phyloP scores from a whole-genome alignment of 2,329 filamentous ascomycete species.

The Trichoderma semiorbis region DNA sequence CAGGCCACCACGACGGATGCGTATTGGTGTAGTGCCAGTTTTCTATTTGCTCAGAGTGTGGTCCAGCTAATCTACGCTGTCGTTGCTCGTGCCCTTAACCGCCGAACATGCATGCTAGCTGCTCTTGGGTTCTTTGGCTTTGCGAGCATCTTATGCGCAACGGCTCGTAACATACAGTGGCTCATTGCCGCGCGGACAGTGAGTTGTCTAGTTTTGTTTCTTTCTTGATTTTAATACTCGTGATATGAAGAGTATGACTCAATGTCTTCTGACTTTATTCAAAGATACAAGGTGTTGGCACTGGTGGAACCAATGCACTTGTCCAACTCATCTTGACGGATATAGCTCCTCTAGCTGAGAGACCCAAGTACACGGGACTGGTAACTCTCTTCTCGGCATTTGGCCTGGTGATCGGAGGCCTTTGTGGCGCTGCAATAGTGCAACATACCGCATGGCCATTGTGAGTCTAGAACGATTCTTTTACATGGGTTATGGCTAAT shows the following conservation, averaged over 20 bases:
- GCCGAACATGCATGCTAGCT: background rate
- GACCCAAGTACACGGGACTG: constrained; percentile 37
- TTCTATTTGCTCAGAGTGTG: background rate
- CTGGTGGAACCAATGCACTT: constrained; percentile 26
- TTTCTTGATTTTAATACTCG: no score
- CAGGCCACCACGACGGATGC: background rate
- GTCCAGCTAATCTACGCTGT: background rate
- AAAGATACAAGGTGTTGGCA: constrained; percentile 38
- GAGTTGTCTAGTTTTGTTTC: background rate
- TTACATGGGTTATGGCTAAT: constrained; percentile 24
- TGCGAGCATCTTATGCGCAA: background rate
- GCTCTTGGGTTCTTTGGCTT: background rate
- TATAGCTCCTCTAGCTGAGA: constrained; percentile 43
- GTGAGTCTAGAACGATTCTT: constrained; percentile 37
- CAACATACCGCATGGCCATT: constrained; percentile 34
- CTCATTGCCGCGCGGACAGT: background rate
- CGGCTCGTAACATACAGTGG: background rate
- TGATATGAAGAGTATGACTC: no score
- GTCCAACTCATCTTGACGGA: constrained; percentile 34
- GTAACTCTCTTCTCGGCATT: constrained; percentile 30
- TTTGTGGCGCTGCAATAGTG: constrained; percentile 25
- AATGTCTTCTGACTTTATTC: background rate
- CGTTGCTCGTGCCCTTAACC: background rate
- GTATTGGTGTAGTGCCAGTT: background rate
- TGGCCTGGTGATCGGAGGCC: constrained; percentile 29